These are phyloP conservation scores for Eimeria sp. DNA, from an alignment of 169 alveolate species.

Conservation along the genomic window DNA sequence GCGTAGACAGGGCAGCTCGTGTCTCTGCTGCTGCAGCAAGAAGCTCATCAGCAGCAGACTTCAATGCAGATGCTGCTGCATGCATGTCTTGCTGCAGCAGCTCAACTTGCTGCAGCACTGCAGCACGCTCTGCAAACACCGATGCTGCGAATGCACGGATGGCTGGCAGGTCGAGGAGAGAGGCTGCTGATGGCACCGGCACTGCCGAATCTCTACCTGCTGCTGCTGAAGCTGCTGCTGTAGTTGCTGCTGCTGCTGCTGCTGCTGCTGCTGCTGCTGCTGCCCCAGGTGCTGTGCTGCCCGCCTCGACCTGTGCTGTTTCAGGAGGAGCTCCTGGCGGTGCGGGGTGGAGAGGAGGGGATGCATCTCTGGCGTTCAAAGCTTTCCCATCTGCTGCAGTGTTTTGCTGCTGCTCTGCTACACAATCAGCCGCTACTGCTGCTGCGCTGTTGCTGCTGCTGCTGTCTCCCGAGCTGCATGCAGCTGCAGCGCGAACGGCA, in stretches of 20 bases:
- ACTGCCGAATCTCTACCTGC: not conserved
- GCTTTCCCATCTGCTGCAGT: not conserved
- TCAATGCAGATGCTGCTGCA: conserved; percentile 14
- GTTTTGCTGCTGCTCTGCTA: not conserved
- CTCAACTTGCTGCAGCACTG: conserved; percentile 52
- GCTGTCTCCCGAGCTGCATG: not conserved
- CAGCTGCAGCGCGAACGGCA: conserved; percentile 1
- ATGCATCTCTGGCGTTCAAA: not conserved
- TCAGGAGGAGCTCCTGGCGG: not conserved
- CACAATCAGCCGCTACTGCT: not conserved
- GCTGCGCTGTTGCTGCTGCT: not conserved
- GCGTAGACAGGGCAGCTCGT: not conserved
- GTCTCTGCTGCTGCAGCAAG: conserved; percentile 56
- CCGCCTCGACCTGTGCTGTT: not conserved
- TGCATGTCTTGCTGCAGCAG: conserved; percentile 41
- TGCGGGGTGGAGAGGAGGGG: not conserved
- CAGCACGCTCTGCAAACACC: conserved; percentile 57
- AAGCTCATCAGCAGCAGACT: not conserved
- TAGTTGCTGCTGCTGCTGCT: not conserved
- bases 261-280: not conserved
- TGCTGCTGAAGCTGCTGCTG: not conserved
- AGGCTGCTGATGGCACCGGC: conserved; percentile 10
- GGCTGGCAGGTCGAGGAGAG: conserved; percentile 19
- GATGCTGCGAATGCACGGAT: conserved; percentile 30
- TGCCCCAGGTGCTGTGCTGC: not conserved